Base-by-base conservation (phyloP, 805 yeast species). In the Candida peoriensis region DNA sequence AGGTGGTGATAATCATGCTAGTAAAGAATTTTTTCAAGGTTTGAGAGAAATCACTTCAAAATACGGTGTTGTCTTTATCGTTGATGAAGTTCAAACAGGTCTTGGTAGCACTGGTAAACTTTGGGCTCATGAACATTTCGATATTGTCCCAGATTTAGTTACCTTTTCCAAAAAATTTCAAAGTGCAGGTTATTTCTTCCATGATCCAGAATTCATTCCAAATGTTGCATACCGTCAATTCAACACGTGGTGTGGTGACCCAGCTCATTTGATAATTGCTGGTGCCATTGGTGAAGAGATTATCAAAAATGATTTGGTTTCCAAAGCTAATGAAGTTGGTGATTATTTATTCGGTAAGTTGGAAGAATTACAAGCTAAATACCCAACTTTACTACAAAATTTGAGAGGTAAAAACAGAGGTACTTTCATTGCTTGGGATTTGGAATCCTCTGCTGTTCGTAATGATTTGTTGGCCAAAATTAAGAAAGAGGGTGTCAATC, bases 191-290 rank as follows among this genome's bases (percentile, higher is more conserved):
- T 85, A 77, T 72, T 84, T 72, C 72, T 85, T 78, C 77, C 77
- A 74, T 51, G 76, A 79, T 63, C 78, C 82, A 31, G 80, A 77
- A 51, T 63, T 84, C 41, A 70, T 80, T 48, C 95, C 95, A 53
- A 70, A 76, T 61, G 60, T 63, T 54, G 78, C 94, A n/a, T 84
- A 81, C 72, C 77, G 95, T 61, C 94, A 85, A 70, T 84, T 84
- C 74, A 84, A 84, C 77, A 84, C 95, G 39, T 84, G 95, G 95
- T 82, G 90, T 65, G 95, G 95, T 52, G 95, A 84, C 64, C 89
- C 94, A 58, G 81, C 88, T 40, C 77, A 80, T 63, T 72, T 82
- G 58, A 66, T 84, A 51, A 68, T 86, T 50, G 83, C 89, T 37
- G 78, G 81, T 53, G 77, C 85, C 46, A 81, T 85, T 55, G 76